phyloP scores from a whole-genome alignment of 495 filamentous ascomycete species.

The Podospora didyma region DNA sequence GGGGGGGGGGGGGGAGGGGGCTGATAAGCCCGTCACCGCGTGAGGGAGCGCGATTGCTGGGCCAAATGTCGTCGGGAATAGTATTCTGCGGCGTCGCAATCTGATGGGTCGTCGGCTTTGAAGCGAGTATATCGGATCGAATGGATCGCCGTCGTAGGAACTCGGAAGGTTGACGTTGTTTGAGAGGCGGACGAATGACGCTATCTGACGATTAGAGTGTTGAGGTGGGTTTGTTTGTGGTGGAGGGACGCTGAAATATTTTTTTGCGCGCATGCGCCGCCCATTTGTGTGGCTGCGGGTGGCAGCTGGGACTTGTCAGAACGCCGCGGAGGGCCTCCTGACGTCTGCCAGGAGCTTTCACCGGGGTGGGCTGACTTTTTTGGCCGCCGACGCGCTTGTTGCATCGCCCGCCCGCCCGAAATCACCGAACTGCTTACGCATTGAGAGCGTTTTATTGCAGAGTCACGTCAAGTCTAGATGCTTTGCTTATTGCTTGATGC shows the following conservation, averaged over 20 bases:
- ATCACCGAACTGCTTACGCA: background rate
- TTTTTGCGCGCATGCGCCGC: slow-evolving; percentile 19
- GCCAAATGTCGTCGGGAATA: background rate
- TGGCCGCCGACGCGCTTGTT: background rate
- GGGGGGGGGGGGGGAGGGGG: too few relatives aligned
- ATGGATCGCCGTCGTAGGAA: background rate
- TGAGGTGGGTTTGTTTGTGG: slow-evolving; percentile 11
- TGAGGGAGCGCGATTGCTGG: background rate
- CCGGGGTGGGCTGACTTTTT: slow-evolving; percentile 9
- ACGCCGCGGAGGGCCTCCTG: background rate
- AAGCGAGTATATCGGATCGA: background rate
- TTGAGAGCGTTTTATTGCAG: background rate
- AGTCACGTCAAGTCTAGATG: background rate
- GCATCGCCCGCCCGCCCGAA: background rate
- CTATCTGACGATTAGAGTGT: slow-evolving; percentile 11
- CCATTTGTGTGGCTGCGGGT: background rate
- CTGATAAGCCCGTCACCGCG: slow-evolving; percentile 17
- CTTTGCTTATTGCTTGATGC: too few relatives aligned
- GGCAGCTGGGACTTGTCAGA: too few relatives aligned
- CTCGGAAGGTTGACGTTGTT: background rate
- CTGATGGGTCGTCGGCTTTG: background rate
- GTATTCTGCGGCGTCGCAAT: background rate
- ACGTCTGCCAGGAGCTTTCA: slow-evolving; percentile 2
- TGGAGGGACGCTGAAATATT: slow-evolving; percentile 16
- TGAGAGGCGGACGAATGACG: slow-evolving; percentile 20